These are phyloP conservation scores for Adansonia gregorii DNA, from an alignment of 441 rosid genomes.

Conservation along the genomic window DNA sequence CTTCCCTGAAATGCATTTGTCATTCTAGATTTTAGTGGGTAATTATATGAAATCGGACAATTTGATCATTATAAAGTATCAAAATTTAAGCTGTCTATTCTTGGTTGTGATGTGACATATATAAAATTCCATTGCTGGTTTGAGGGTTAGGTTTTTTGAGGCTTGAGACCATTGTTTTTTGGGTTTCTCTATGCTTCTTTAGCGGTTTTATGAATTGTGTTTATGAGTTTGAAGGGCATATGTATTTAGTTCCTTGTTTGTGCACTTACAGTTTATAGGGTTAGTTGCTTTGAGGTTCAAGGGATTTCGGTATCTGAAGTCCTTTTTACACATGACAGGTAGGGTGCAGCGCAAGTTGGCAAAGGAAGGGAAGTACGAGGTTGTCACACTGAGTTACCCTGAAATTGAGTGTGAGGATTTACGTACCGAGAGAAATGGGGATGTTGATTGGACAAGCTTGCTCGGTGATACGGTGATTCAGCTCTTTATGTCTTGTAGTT, in stretches of 20 bases:
- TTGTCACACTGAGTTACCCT: constrained; percentile 49
- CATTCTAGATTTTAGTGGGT: constrained; percentile 28
- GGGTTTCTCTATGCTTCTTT: constrained; percentile 34
- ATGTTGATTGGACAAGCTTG: too few relatives aligned
- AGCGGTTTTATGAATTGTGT: constrained; percentile 27
- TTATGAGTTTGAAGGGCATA: constrained; percentile 24
- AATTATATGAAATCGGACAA: constrained; percentile 26
- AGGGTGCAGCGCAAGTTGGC: constrained; percentile 77
- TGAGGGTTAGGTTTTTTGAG: constrained; percentile 44
- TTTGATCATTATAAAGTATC: constrained; percentile 25
- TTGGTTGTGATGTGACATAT: neutral
- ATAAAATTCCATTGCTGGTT: constrained; percentile 34
- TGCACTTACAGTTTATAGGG: neutral
- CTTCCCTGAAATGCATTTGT: constrained; percentile 30
- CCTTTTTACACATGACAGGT: constrained; percentile 70
- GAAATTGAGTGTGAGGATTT: constrained; percentile 54
- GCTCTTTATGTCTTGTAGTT: too few relatives aligned
- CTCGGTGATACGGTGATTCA: too few relatives aligned
- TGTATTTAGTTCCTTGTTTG: constrained; percentile 23
- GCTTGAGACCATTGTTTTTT: constrained; percentile 30
- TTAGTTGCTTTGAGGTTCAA: constrained; percentile 26
- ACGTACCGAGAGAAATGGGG: constrained; percentile 28
- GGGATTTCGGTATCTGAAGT: constrained; percentile 32
- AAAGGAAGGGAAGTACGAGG: constrained; percentile 60
- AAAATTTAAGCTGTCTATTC: constrained; percentile 24